A percentile compares a stretch with the other conserved stretches of the same genome.
Evolutionary conservation across 768 basidiomycete species (phyloP).

Genomic region (Mycena rebaudengoi): DNA sequence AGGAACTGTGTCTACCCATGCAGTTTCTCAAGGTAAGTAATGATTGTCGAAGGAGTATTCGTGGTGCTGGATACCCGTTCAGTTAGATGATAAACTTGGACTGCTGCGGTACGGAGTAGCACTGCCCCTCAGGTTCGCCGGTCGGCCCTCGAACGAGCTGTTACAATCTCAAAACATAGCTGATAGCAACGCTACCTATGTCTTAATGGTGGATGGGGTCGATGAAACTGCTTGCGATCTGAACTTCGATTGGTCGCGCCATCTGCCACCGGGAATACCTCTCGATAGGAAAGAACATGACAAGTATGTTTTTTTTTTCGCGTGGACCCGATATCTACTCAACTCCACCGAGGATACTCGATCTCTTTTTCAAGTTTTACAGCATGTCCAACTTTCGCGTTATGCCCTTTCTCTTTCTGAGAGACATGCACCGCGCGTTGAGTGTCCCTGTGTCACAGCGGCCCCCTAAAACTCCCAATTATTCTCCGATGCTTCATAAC

Average conservation of each 20-base stretch:
- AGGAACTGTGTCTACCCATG: constrained; percentile 19
- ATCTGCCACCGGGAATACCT: constrained; percentile 10
- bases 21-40: constrained; percentile 23
- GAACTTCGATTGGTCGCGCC: constrained; percentile 23
- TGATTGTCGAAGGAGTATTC: not conserved
- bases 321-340: not conserved
- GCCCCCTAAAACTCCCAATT: constrained; percentile 46
- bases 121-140: not conserved
- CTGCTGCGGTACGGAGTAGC: constrained; percentile 12
- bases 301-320: constrained; percentile 12
- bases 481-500: constrained; percentile 64
- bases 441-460: constrained; percentile 31
- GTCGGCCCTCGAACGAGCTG: not conserved
- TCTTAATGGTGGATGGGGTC: constrained; percentile 18
- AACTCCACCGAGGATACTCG: constrained; percentile 39
- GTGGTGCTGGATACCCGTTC: not conserved
- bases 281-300: constrained; percentile 27
- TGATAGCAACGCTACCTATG: constrained; percentile 9
- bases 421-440: constrained; percentile 51
- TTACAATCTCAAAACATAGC: not conserved
- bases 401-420: constrained; percentile 48
- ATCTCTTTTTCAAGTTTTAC: constrained; percentile 49
- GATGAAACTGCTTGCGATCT: constrained; percentile 3
- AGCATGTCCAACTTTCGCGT: constrained; percentile 49
- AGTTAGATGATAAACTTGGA: constrained; percentile 21